These are phyloP conservation scores for Cystobasidium slooffiae DNA, from an alignment of 1,284 basidiomycete species.

Conservation along the genomic window DNA sequence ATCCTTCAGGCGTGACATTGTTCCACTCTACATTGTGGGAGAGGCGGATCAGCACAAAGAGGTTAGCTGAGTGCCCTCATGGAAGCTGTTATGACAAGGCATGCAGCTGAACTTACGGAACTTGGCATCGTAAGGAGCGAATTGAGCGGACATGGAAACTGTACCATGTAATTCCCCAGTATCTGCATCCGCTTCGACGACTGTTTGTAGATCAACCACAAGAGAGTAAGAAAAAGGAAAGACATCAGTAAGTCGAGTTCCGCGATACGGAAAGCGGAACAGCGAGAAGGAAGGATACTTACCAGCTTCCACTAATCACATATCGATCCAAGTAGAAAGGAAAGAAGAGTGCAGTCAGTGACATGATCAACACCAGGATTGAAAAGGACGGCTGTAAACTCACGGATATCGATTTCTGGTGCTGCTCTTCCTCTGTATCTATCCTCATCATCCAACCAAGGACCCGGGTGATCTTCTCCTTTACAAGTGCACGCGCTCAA, in stretches of 20 bases:
- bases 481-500: constrained; percentile 60
- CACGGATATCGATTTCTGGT: constrained; percentile 57
- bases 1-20: constrained; percentile 40
- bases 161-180: constrained; percentile 45
- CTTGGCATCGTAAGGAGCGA: constrained; percentile 55
- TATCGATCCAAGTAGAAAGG: constrained; percentile 40
- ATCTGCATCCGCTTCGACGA: constrained; percentile 14
- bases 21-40: constrained; percentile 51
- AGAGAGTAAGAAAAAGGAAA: too few species aligned
- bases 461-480: constrained; percentile 58
- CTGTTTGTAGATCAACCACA: neutral
- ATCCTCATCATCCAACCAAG: constrained; percentile 51
- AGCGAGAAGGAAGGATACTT: neutral
- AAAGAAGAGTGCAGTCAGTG: neutral
- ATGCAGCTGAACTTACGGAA: constrained; percentile 44
- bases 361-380: neutral
- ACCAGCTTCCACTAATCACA: constrained; percentile 36
- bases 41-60: neutral
- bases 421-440: constrained; percentile 50
- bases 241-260: neutral
- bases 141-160: constrained; percentile 56
- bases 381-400: constrained; percentile 37
- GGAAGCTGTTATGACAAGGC: too few species aligned
- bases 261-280: neutral
- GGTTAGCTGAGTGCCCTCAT: neutral